phyloP scores from a whole-genome alignment of 306 rosid genomes.

The Notholithocarpus densiflorus region DNA sequence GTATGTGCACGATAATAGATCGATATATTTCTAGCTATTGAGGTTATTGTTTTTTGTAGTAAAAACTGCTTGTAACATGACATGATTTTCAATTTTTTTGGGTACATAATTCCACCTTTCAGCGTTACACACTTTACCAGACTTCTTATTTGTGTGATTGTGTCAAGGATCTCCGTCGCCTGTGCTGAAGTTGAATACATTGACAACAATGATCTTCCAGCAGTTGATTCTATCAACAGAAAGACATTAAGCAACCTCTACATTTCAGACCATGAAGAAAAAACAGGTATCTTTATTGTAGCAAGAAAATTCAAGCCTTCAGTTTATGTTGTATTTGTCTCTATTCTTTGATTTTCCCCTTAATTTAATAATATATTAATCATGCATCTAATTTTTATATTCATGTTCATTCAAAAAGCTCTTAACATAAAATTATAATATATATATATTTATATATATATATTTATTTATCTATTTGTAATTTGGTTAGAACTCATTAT shows the following conservation, averaged over 20 bases:
- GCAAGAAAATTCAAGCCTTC: not conserved
- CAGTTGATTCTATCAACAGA: conserved; percentile 59
- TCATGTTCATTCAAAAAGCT: not conserved
- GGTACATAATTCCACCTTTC: conserved; percentile 49
- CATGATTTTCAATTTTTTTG: conserved; percentile 4
- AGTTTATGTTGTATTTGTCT: not conserved
- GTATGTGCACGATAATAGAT: conserved; percentile 31
- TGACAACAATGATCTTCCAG: conserved; percentile 63
- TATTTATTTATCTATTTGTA: too few relatives aligned
- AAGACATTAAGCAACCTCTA: conserved; percentile 65
- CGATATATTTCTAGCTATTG: not conserved
- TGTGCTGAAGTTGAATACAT: conserved; percentile 66
- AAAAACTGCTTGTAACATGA: not conserved
- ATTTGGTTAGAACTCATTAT: too few relatives aligned
- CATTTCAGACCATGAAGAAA: conserved; percentile 56
- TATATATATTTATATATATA: too few relatives aligned
- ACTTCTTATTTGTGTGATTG: conserved; percentile 36
- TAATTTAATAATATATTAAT: not conserved
- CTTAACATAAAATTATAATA: not conserved
- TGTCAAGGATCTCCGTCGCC: conserved; percentile 43
- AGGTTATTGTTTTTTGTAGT: not conserved
- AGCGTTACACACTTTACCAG: conserved; percentile 50
- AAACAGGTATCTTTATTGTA: conserved; percentile 38
- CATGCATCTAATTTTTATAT: not conserved
- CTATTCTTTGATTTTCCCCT: not conserved